Conservation (phyloP, 371 early-diverging fungal genomes). For the Conidiobolus incongruus region DNA sequence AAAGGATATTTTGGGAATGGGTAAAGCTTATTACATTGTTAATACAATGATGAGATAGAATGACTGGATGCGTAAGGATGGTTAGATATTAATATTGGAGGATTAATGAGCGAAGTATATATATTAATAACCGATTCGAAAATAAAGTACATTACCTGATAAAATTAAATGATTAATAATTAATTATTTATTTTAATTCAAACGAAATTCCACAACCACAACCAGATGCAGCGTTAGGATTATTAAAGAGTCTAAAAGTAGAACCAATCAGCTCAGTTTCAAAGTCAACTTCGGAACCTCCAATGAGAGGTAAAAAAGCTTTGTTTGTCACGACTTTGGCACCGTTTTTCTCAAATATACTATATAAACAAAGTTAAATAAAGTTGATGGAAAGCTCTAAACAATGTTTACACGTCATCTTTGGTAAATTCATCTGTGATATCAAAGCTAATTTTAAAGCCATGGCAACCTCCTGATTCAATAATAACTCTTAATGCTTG, state of each 20-base stretch:
- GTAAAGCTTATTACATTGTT: too few species aligned
- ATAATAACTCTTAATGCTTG: conserved; percentile 8
- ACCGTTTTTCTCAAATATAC: conserved; percentile 61
- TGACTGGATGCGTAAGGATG: too few species aligned
- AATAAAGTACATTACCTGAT: too few species aligned
- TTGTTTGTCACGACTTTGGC: conserved; percentile 61
- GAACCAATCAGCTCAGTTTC: conserved; percentile 84
- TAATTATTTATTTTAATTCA: conserved; percentile 3
- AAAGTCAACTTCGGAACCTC: conserved; percentile 71
- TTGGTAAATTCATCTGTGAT: background rate
- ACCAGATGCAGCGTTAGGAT: conserved; percentile 74
- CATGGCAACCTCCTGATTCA: conserved; percentile 2
- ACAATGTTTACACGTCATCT: conserved; percentile 7
- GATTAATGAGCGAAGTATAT: too few species aligned
- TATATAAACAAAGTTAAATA: conserved; percentile 8
- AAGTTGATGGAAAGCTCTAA: background rate
- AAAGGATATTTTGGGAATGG: too few species aligned
- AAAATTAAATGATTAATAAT: too few species aligned
- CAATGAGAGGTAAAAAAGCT: conserved; percentile 60
- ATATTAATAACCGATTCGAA: too few species aligned
- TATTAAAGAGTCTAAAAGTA: conserved; percentile 68
- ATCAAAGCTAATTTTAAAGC: conserved; percentile 1
- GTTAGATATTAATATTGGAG: too few species aligned
- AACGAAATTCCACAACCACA: conserved; percentile 65
- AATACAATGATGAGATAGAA: too few species aligned